These are phyloP conservation scores for Aschersonia sp. DNA, from an alignment of 2,329 filamentous ascomycete genomes.

Conservation along the genomic window DNA sequence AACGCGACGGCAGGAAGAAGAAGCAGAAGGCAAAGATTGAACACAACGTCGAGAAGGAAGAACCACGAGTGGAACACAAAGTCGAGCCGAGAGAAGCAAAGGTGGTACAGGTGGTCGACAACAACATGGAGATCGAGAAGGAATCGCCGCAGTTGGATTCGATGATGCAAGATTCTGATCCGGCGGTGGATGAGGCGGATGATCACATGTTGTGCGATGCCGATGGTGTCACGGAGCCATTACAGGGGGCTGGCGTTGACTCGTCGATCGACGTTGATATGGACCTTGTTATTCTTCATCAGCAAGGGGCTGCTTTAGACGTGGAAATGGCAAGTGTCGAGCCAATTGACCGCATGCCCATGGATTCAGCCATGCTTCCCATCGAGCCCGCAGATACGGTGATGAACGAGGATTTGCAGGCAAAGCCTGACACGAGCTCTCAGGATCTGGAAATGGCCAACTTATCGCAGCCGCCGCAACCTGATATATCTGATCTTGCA, in stretches of 20 bases:
- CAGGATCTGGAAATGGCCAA: no score
- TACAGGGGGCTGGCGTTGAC: neutral
- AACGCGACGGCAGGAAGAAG: no score
- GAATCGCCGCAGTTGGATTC: neutral
- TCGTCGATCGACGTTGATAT: neutral
- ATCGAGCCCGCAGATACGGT: neutral
- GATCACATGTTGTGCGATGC: neutral
- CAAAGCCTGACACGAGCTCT: no score
- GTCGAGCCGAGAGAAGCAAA: neutral
- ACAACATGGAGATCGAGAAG: neutral
- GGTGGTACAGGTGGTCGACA: no score
- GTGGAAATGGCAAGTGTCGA: neutral
- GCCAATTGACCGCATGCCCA: neutral
- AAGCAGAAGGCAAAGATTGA: neutral
- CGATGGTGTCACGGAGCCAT: neutral
- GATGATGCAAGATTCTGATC: neutral
- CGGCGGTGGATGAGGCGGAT: neutral
- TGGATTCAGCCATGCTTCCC: neutral
- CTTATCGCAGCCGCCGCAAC: no score
- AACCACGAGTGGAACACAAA: neutral
- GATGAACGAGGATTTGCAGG: neutral
- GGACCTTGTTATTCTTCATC: neutral
- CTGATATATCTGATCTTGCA: no score
- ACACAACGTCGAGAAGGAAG: neutral
- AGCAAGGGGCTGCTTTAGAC: neutral